Evolutionary conservation across 1,284 basidiomycete genomes (phyloP), one percentile per base, ranked within the genome.

Genomic region (Kwoniella shivajii): DNA sequence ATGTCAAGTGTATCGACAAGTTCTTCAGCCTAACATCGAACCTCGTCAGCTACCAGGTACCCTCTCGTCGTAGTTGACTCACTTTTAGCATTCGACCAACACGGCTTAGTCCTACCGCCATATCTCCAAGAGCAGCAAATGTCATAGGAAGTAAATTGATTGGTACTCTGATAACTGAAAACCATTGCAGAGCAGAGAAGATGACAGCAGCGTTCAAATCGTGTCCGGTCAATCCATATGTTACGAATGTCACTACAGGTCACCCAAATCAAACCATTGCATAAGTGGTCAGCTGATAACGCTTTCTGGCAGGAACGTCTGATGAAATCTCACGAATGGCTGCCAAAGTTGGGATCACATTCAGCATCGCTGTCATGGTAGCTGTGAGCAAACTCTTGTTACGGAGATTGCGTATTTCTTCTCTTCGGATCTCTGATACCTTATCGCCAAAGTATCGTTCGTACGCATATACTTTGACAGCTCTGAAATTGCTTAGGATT

Each of bases 161-260:
- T 30, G 76, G 71, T 2, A 42, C 41, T 39, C 65, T 58, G 7
- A 72, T 48, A 16, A 90, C 84, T 65, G 88, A 87, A 81, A 90
- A 89, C 57, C 87, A 81, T 60, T 88, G 86, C n/a, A 92, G 75
- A 11, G 85, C 84, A n/a, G 84, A 83, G 76, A 91, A 91, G 57
- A 91, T 86, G 63, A 83, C 81, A 0, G 87, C 85, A 5, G 89
- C 79, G 61, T 86, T 83, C 29, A 90, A 82, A 3, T 80, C 66
- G 68, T 90, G 85, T 0, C 86, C 86, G 18, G 81, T 84, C 6
- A 86, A 74, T 0, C 82, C 81, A 69, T 89, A 90, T 0, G 87
- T 86, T 65, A 91, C 83, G 71, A 92, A 90, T 2, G 88, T 86
- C 54, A 91, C 66, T 65, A 38, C n/a, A 4, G 3, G n/a, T n/a